Conservation (phyloP, 768 basidiomycete species). For the Lactifluus rugatus region DNA sequence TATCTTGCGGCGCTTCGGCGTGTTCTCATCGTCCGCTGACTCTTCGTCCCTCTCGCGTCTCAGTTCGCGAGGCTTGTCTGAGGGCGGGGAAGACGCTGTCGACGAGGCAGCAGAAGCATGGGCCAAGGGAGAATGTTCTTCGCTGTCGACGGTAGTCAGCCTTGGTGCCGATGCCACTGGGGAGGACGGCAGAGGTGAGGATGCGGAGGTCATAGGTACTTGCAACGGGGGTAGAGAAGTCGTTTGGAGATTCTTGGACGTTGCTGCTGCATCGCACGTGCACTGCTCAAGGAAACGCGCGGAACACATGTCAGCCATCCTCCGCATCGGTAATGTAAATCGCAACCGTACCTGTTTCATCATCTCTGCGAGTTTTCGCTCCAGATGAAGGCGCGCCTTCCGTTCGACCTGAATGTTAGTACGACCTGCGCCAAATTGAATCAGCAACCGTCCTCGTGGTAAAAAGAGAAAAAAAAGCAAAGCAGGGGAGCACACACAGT, state of each 20-base stretch:
- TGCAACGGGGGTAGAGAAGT: background rate
- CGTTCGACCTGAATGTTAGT: background rate
- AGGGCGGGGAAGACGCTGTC: background rate
- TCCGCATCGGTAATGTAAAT: background rate
- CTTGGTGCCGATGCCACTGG: background rate
- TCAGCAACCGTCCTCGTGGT: background rate
- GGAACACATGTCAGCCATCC: background rate
- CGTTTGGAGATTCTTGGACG: background rate
- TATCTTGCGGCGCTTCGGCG: constrained; percentile 6
- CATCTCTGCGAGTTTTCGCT: constrained; percentile 1
- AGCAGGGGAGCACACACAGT: background rate
- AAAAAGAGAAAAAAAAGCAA: background rate
- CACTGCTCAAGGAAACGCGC: constrained; percentile 1
- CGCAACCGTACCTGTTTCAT: background rate
- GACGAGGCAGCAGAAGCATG: background rate
- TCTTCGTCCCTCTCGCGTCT: constrained; percentile 6
- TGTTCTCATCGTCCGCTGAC: background rate
- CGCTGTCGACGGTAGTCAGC: background rate
- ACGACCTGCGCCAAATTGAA: background rate
- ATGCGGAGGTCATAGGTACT: background rate
- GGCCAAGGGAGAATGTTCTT: background rate
- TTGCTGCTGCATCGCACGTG: constrained; percentile 1
- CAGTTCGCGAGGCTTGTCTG: background rate
- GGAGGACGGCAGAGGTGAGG: background rate
- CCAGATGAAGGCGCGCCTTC: background rate